These are phyloP conservation scores for Phaeolepiota aurea DNA, from an alignment of 768 basidiomycete genomes.

Conservation along the genomic window DNA sequence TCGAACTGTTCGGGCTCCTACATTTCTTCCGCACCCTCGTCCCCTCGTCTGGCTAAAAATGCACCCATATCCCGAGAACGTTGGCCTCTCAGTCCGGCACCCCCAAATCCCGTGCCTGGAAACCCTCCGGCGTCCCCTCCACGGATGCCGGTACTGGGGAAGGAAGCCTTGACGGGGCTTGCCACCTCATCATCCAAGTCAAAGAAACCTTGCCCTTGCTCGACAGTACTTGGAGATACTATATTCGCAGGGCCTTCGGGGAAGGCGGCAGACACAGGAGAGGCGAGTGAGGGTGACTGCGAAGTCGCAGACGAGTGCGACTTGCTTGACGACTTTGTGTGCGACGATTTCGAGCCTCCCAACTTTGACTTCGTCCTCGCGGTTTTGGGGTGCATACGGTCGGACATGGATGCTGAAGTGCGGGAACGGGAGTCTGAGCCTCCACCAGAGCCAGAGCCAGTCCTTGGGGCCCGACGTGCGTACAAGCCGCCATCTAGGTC, in stretches of 20 bases:
- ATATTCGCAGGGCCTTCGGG: constrained; percentile 8
- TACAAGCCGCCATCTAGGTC: constrained; percentile 58
- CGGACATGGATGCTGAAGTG: constrained; percentile 40
- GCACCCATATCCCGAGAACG: constrained; percentile 15
- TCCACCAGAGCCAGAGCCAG: constrained; percentile 15
- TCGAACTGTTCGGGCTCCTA: too few species aligned
- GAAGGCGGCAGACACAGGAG: constrained; percentile 29
- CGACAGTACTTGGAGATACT: constrained; percentile 20
- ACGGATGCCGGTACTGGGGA: neutral
- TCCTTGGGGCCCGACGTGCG: constrained; percentile 24
- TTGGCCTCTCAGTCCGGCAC: constrained; percentile 11
- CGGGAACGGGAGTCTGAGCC: constrained; percentile 57
- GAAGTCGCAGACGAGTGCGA: constrained; percentile 27
- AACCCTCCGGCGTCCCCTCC: neutral
- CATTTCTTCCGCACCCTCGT: too few species aligned
- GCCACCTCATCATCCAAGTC: constrained; percentile 20
- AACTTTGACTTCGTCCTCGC: constrained; percentile 16
- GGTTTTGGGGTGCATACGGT: constrained; percentile 12
- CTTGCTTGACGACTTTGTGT: constrained; percentile 10
- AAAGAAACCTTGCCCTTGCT: constrained; percentile 24
- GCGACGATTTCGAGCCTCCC: constrained; percentile 25
- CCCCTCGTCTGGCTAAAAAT: constrained; percentile 30
- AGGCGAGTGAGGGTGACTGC: constrained; percentile 35
- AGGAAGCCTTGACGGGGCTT: constrained; percentile 14
- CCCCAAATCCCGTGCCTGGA: constrained; percentile 2